Percentiles rank a stretch among this genome's conserved stretches.
phyloP scores from a whole-genome alignment of 2,329 filamentous ascomycete genomes.

The Colletotrichum tanaceti region DNA sequence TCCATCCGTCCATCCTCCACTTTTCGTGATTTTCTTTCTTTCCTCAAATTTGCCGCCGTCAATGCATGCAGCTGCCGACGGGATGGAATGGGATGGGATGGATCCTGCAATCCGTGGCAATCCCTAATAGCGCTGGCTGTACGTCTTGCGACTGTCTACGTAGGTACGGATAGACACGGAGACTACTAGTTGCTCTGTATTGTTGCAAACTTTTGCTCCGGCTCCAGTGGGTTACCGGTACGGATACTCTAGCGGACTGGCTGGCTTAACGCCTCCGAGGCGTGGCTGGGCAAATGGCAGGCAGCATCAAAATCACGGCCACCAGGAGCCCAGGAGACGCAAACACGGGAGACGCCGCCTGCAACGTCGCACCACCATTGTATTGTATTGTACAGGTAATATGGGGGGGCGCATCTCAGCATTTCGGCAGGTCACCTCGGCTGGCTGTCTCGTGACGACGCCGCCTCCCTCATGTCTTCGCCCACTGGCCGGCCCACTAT shows the following conservation, averaged over 20 bases:
- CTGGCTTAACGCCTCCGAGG: too few relatives aligned
- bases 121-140: too few relatives aligned
- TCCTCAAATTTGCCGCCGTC: slow-evolving; percentile 35
- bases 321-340: not conserved
- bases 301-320: not conserved
- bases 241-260: too few relatives aligned
- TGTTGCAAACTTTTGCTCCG: too few relatives aligned
- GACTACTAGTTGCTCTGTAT: too few relatives aligned
- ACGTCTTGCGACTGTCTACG: too few relatives aligned
- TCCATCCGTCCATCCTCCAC: not conserved
- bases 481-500: too few relatives aligned
- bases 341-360: slow-evolving; percentile 27
- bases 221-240: too few relatives aligned
- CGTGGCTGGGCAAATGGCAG: too few relatives aligned
- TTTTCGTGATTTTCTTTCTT: slow-evolving; percentile 7
- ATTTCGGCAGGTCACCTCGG: too few relatives aligned
- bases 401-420: too few relatives aligned
- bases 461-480: not conserved
- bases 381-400: not conserved
- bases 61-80: slow-evolving; percentile 21
- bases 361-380: slow-evolving; percentile 30
- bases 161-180: too few relatives aligned
- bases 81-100: not conserved
- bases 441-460: slow-evolving; percentile 23
- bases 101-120: slow-evolving; percentile 2